A percentile compares a stretch with the other conserved stretches of the same genome.
Conservation (phyloP, 352 stramenopile genomes). For the Phytophthora capsici region DNA sequence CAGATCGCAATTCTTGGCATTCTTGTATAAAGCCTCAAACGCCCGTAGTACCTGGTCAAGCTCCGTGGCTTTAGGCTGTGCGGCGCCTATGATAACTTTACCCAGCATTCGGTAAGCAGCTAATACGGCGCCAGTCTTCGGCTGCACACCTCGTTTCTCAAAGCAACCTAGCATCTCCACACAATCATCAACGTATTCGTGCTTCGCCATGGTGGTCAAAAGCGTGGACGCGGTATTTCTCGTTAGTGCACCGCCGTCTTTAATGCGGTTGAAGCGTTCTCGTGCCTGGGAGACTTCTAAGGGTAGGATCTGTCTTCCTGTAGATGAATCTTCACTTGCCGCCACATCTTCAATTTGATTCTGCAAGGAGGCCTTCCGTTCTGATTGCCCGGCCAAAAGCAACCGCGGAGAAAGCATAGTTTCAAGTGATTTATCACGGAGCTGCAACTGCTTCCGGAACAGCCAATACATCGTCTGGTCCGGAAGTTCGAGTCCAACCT, state of each 20-base stretch:
- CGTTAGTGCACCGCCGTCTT: neutral
- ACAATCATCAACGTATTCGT: conserved; percentile 6
- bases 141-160: conserved; percentile 4
- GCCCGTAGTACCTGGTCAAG: conserved; percentile 59
- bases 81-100: conserved; percentile 24
- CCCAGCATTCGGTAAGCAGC: conserved; percentile 30
- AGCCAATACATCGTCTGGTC: conserved; percentile 1
- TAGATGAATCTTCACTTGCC: too few relatives aligned
- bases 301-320: too few relatives aligned
- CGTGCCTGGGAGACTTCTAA: neutral
- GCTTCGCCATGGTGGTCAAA: neutral
- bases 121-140: neutral
- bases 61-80: conserved; percentile 18
- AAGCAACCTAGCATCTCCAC: conserved; percentile 16
- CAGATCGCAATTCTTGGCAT: conserved; percentile 46
- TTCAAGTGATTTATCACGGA: neutral
- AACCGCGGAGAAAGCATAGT: neutral
- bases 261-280: neutral
- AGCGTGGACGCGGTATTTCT: neutral
- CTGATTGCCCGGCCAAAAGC: neutral
- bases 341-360: neutral
- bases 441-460: neutral
- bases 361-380: neutral
- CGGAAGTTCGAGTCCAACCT: neutral
- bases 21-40: conserved; percentile 77